Evolutionary conservation across 306 rosid species (phyloP), one percentile per base, ranked within the genome.

Genomic region (Rosa persica): DNA sequence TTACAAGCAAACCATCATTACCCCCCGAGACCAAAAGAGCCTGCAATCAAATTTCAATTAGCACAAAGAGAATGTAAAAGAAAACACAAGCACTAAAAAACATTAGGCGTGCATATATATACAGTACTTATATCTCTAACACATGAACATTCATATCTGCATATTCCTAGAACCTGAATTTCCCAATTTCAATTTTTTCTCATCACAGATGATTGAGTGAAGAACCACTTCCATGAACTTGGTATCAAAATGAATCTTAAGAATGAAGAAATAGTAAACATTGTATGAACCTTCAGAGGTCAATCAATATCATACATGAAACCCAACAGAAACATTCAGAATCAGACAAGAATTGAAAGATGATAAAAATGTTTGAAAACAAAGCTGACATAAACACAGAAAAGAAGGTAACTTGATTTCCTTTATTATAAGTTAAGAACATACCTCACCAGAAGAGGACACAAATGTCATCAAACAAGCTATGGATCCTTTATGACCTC

Each of bases 361-460:
- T 64, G 69, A 8, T 42, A 72, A 46, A 38, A 23, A 65, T 42
- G 5, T 42, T 16, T 74, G 40, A 25, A 12, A 5, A 74, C 23
- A 77, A 69, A 78, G 81, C 73, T 52, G 75, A 9, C 67, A 79
- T 54, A 71, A 77, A 69, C 75, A 52, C 64, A 76, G 70, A 30
- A 30, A 30, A 30, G 36, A 30, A 30, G 36, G 36, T 30, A 30
- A 30, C 36, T 30, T 30, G 36, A 30, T 30, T 30, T 30, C 36
- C 36, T 3, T 1, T 30, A 30, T 30, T 30, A 43, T 43, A 43
- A 11, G 8, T 43, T 75, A 69, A 71, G 76, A 72, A 80, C 76
- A 74, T 91, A 93, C 99, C 99, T 95, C 98, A n/a, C 99, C 94
- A 74, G 97, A 93, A 82, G 99, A 90, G 79, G 93, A 91, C 86